Conservation (phyloP, 1,284 basidiomycete genomes). For the Ceratobasidium sp. region DNA sequence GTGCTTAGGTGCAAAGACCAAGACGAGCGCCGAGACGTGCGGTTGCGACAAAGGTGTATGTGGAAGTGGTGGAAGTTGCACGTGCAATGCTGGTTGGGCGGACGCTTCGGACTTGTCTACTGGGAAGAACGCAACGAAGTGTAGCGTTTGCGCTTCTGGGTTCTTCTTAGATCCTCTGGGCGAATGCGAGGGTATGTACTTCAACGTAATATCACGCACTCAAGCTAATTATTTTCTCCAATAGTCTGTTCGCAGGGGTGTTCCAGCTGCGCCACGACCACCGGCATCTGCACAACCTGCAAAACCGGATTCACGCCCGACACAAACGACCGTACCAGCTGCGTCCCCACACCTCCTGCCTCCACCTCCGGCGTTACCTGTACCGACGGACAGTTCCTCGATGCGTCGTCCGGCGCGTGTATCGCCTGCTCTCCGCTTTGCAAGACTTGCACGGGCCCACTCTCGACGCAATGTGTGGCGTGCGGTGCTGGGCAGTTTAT, state of each 20-base stretch:
- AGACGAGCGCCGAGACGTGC: slow-evolving; percentile 72
- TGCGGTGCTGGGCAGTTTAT: slow-evolving; percentile 71
- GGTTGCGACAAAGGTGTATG: slow-evolving; percentile 85
- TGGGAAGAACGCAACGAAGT: slow-evolving; percentile 66
- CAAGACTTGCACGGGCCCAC: slow-evolving; percentile 75
- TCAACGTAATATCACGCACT: background rate
- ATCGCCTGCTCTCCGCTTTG: slow-evolving; percentile 73
- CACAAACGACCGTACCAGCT: slow-evolving; percentile 75
- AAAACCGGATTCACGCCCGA: slow-evolving; percentile 74
- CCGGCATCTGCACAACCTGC: slow-evolving; percentile 78
- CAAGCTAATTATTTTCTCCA: background rate
- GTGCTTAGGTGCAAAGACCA: slow-evolving; percentile 68
- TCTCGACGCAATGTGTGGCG: slow-evolving; percentile 76
- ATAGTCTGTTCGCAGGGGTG: slow-evolving; percentile 80
- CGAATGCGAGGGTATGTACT: slow-evolving; percentile 73
- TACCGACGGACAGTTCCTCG: slow-evolving; percentile 73
- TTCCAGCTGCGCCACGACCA: slow-evolving; percentile 71
- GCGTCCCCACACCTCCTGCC: slow-evolving; percentile 66
- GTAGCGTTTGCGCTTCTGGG: slow-evolving; percentile 77
- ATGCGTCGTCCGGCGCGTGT: slow-evolving; percentile 65
- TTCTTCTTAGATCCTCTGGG: slow-evolving; percentile 79
- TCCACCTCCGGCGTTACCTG: slow-evolving; percentile 67
- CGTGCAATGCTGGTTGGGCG: slow-evolving; percentile 82
- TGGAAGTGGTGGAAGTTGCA: slow-evolving; percentile 72
- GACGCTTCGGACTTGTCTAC: slow-evolving; percentile 67